Base-by-base conservation (phyloP, 139 green algal genomes). In the Tetratostichococcus sp. region DNA sequence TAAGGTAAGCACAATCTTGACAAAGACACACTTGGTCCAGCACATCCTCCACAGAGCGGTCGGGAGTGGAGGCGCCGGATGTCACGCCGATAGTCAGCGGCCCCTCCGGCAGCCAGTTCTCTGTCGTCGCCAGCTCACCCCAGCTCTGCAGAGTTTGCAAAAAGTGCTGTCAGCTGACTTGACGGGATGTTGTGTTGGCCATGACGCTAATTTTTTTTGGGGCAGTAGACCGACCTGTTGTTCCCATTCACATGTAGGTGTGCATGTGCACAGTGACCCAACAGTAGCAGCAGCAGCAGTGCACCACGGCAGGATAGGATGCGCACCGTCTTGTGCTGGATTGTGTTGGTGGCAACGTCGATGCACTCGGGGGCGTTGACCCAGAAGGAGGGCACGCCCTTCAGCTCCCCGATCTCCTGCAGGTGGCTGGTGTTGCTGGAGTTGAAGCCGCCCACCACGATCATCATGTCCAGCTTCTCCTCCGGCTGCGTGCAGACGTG, bases 391-490 rank as follows among this genome's bases (percentile, higher is more conserved):
- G 91, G 84, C 74, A 98, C 89, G 79, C 87, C 89, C 75, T 90
- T 88, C 72, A 95, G 83, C 86, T 98, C 94, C 0, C 87, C 87
- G 67, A 98, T 98, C 76, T 98, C 94, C 83, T 94, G 93, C 69
- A 99, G 84, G 86, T 99, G 96, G 58, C 72, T 90, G 30, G 96
- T 99, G 91, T 99, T 99, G 82, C 86, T 95, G 34, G 86, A 95
- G 87, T 99, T 99, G 91, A 97, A 98, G 66, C 96, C 96, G 72
- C 96, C 95, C n/a, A 99, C 92, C 34, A 99, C 96, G 6, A 99
- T 50, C 89, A 99, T 95, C 68, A 98, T 82, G 87, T 98, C 94
- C 65, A 97, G 79, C 74, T 86, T 79, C 39, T 85, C 77, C 11
- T 87, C 77, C 26, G 78, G 67, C 30, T 82, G 62, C 33, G 87